Evolutionary conservation across 2,329 filamentous ascomycete genomes (phyloP), one percentile per base, ranked within the genome.

Genomic region (Penicillium sp.): DNA sequence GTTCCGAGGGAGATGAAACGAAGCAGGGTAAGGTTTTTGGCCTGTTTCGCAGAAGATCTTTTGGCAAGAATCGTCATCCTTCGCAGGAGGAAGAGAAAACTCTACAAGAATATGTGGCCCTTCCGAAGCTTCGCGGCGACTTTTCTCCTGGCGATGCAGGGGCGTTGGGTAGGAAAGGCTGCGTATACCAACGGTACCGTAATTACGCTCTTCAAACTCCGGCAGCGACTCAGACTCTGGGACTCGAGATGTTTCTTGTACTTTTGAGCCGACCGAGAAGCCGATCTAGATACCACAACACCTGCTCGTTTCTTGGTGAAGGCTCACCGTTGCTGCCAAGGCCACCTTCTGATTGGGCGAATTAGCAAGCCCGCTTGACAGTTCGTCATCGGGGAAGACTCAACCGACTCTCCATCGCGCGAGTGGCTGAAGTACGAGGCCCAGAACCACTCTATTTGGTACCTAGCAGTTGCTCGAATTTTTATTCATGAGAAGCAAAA

Each of bases 41-140:
- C 26, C 35, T 41, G 11, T 41, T 41, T 41, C 35, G 35, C 35
- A 41, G 35, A 41, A 11, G 35, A 41, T 41, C 35, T 23, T 53
- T 41, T 46, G 35, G 52, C 44, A 55, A 47, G 31, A 45, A 56
- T 56, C 35, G 52, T 55, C 50, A 62, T 48, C 19, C 52, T 60
- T 64, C 53, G 56, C 29, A n/a, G 17, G 31, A 30, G 11, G 26
- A 29, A 67, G 62, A 64, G 56, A 41, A 41, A 41, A 11, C 35
- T 15, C 35, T 17, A 15, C 35, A 41, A 35, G 31, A 35, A 35
- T 35, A 65, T 66, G 35, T 62, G 62, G 64, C 53, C 63, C 49
- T 67, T 47, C 48, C 58, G 58, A 60, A 63, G 45, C 56, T 67
- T 57, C 38, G 46, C 56, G 55, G 60, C 21, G 30, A 54, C 44